phyloP scores from a whole-genome alignment of 768 basidiomycete species.

The Dacryopinax primogenitus region DNA sequence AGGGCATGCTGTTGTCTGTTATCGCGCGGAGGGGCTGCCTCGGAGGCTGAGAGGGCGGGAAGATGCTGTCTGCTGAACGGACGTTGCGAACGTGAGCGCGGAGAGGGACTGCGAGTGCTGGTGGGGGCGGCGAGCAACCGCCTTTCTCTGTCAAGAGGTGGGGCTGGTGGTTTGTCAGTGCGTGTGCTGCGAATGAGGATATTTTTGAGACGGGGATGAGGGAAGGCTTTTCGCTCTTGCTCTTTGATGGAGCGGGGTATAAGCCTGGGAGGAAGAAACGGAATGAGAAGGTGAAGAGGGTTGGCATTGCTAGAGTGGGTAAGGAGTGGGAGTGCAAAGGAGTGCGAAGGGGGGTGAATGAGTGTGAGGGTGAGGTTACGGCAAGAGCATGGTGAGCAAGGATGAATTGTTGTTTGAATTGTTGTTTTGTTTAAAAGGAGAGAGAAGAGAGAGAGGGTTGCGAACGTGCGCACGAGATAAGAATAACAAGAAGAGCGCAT shows the following conservation, averaged over 20 bases:
- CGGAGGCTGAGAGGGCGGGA: conserved; percentile 7
- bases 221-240: background rate
- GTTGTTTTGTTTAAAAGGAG: too few species aligned
- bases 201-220: background rate
- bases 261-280: conserved; percentile 9
- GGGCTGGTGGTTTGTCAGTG: conserved; percentile 4
- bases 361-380: too few species aligned
- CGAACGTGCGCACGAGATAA: too few species aligned
- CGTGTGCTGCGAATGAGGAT: conserved; percentile 8
- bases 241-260: conserved; percentile 2
- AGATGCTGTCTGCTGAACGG: background rate
- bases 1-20: conserved; percentile 8
- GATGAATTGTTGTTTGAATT: too few species aligned
- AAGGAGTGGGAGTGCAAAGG: background rate
- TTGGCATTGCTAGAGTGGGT: background rate
- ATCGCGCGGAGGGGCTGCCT: background rate
- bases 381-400: too few species aligned
- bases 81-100: conserved; percentile 3
- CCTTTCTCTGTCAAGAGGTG: conserved; percentile 9
- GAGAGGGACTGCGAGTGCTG: conserved; percentile 2
- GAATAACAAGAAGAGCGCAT: too few species aligned
- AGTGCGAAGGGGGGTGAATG: background rate
- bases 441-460: too few species aligned
- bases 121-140: conserved; percentile 7
- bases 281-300: conserved; percentile 1